These are phyloP conservation scores for Suillus hirtellus DNA, from an alignment of 768 basidiomycete genomes.

Conservation along the genomic window DNA sequence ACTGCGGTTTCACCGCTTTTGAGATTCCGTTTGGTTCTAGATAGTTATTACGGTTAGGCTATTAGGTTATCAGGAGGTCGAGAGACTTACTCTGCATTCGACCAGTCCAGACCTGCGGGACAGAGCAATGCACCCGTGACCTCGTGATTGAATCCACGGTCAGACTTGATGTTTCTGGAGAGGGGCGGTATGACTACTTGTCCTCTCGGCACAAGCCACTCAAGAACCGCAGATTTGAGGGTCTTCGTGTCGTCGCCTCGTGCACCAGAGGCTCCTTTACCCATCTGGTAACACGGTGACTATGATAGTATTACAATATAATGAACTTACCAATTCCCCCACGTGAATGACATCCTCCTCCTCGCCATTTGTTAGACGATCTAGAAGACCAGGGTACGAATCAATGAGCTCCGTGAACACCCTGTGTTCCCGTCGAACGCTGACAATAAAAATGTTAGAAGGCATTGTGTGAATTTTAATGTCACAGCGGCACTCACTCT, in stretches of 20 bases:
- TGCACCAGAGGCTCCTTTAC: not conserved
- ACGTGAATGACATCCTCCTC: not conserved
- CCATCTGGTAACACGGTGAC: not conserved
- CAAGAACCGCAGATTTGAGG: not conserved
- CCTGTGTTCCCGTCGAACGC: too few species aligned
- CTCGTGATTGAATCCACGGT: not conserved
- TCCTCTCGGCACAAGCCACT: not conserved
- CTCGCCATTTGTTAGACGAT: not conserved
- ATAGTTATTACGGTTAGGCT: not conserved
- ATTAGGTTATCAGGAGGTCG: not conserved
- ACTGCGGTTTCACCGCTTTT: not conserved
- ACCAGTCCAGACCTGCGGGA: not conserved
- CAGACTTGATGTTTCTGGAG: not conserved
- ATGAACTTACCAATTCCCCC: not conserved
- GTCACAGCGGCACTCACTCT: not conserved
- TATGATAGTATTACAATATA: not conserved
- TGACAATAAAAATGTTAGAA: not conserved
- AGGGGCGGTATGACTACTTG: not conserved
- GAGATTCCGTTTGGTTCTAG: not conserved
- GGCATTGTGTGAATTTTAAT: not conserved
- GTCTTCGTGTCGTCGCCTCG: not conserved
- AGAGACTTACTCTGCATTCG: not conserved
- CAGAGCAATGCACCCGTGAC: not conserved
- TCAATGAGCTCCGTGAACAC: too few species aligned
- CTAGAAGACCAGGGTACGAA: too few species aligned